These are phyloP conservation scores for Aeminium ludgeri DNA, from an alignment of 495 filamentous ascomycete genomes.

Conservation along the genomic window DNA sequence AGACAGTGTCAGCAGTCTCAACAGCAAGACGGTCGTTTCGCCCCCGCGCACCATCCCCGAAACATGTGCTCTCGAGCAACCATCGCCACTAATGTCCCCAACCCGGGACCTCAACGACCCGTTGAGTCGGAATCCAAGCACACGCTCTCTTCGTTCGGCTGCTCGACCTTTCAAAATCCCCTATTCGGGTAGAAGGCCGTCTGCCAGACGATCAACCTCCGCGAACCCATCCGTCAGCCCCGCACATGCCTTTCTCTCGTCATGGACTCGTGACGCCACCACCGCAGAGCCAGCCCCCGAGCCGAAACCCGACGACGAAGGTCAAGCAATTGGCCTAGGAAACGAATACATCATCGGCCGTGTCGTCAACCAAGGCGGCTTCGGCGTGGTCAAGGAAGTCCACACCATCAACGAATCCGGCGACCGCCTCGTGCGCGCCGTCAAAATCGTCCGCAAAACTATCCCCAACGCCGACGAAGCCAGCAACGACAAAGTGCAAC, in stretches of 20 bases:
- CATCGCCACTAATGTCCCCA: constrained; percentile 2
- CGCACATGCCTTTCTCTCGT: constrained; percentile 41
- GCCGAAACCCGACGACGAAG: constrained; percentile 47
- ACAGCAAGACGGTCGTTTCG: constrained; percentile 9
- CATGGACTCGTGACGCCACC: constrained; percentile 26
- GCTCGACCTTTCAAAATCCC: constrained; percentile 8
- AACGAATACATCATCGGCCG: constrained; percentile 55
- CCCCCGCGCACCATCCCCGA: constrained; percentile 12
- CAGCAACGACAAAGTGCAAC: constrained; percentile 54
- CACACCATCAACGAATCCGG: constrained; percentile 43
- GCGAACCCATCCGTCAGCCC: constrained; percentile 26
- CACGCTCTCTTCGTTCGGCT: constrained; percentile 3
- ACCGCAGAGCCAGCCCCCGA: constrained; percentile 5
- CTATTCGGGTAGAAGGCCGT: neutral
- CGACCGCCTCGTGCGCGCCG: constrained; percentile 33
- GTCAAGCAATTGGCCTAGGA: constrained; percentile 48
- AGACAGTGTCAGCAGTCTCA: constrained; percentile 9
- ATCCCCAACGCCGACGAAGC: constrained; percentile 36
- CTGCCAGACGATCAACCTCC: constrained; percentile 18
- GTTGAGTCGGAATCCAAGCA: constrained; percentile 11
- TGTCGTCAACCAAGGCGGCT: constrained; percentile 52
- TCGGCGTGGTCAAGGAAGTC: constrained; percentile 56
- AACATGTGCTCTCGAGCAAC: constrained; percentile 1
- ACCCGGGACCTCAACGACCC: constrained; percentile 4
- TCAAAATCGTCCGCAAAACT: constrained; percentile 58